Conservation (phyloP, 208 protist genomes). For the Wallacemonas rigidus region DNA sequence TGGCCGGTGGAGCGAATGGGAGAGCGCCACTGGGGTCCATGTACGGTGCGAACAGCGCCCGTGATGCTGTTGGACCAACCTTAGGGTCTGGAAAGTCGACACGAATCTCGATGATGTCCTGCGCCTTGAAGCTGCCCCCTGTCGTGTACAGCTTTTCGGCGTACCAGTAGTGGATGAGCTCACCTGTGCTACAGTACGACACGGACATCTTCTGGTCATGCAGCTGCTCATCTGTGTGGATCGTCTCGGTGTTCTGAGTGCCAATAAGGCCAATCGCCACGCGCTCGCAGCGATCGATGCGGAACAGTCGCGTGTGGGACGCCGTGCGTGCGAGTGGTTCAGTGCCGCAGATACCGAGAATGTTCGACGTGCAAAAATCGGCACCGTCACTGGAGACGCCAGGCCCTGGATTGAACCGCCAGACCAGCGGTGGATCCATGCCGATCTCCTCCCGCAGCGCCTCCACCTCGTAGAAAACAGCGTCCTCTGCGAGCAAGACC, state of each 20-base stretch:
- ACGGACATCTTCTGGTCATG: slow-evolving; percentile 53
- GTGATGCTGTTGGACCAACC: slow-evolving; percentile 2
- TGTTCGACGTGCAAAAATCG: slow-evolving; percentile 73
- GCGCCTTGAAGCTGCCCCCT: slow-evolving; percentile 50
- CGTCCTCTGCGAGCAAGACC: slow-evolving; percentile 78
- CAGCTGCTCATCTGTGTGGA: slow-evolving; percentile 53
- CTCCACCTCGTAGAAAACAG: slow-evolving; percentile 61
- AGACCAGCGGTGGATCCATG: slow-evolving; percentile 42
- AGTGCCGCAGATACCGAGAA: slow-evolving; percentile 73
- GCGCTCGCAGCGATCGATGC: slow-evolving; percentile 79
- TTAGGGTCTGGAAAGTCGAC: slow-evolving; percentile 40
- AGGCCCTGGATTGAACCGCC: slow-evolving; percentile 75
- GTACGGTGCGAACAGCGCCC: slow-evolving; percentile 11
- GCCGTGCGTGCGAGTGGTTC: slow-evolving; percentile 55
- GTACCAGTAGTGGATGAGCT: slow-evolving; percentile 54
- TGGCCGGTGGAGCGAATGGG: slow-evolving; percentile 2
- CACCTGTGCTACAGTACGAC: slow-evolving; percentile 83
- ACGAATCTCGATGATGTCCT: slow-evolving; percentile 56
- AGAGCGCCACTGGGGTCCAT: neutral
- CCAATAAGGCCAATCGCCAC: slow-evolving; percentile 71
- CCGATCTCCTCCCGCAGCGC: slow-evolving; percentile 58
- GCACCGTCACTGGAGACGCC: slow-evolving; percentile 61
- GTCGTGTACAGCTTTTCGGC: slow-evolving; percentile 40
- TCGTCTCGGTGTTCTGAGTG: slow-evolving; percentile 23
- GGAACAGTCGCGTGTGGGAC: slow-evolving; percentile 59